Conservation (phyloP, 768 basidiomycete genomes). For the Clitopilus hobsonii region DNA sequence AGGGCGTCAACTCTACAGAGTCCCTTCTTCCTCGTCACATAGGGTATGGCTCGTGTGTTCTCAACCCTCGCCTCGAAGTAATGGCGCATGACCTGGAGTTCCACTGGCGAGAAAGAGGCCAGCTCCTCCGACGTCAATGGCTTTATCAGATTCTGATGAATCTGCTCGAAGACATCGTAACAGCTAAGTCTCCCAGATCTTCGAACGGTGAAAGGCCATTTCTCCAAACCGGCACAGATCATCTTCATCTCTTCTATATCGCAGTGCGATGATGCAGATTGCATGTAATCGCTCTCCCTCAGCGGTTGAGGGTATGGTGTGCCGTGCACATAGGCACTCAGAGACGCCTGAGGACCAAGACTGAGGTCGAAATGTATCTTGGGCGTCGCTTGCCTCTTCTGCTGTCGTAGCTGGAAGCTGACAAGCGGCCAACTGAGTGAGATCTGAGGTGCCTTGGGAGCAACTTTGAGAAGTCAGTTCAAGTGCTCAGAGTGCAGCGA, state of each 20-base stretch:
- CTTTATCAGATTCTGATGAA: conserved; percentile 43
- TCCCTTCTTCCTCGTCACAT: conserved; percentile 39
- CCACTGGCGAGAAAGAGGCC: conserved; percentile 17
- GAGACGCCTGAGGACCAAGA: conserved; percentile 30
- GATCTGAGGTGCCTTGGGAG: conserved; percentile 34
- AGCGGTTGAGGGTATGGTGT: conserved; percentile 30
- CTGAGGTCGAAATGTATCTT: conserved; percentile 47
- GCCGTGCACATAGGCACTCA: conserved; percentile 6
- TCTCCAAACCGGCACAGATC: conserved; percentile 30
- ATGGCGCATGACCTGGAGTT: conserved; percentile 29
- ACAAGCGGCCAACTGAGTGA: conserved; percentile 46
- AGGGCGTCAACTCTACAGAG: conserved; percentile 55
- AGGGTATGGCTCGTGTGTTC: conserved; percentile 34
- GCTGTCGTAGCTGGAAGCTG: conserved; percentile 24
- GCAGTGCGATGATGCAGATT: conserved; percentile 38
- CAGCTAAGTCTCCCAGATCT: conserved; percentile 41
- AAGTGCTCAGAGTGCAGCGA: not conserved
- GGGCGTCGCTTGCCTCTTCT: conserved; percentile 24
- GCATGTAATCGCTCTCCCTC: conserved; percentile 17
- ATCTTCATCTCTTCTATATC: conserved; percentile 46
- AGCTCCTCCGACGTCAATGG: conserved; percentile 41
- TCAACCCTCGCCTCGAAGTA: conserved; percentile 44
- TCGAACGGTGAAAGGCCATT: conserved; percentile 38
- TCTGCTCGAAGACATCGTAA: conserved; percentile 55
- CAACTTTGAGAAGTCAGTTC: conserved; percentile 16